These are phyloP conservation scores for Epichloe amarillans DNA, from an alignment of 2,329 filamentous ascomycete species.

Conservation along the genomic window DNA sequence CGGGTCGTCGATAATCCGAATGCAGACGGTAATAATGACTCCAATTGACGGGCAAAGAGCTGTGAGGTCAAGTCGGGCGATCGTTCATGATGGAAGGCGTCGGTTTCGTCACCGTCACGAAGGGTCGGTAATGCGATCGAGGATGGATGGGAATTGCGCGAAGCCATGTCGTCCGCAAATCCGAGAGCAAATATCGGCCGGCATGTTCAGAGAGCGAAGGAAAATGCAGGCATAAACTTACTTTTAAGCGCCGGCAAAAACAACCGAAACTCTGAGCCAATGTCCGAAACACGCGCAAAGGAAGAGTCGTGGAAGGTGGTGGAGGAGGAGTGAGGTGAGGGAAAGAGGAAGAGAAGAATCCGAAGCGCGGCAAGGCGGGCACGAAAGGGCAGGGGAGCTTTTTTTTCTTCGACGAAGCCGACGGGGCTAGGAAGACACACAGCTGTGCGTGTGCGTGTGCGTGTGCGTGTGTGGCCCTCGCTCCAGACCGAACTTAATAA, in stretches of 20 bases:
- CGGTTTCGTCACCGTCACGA: slow-evolving; percentile 9
- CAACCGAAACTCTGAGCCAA: slow-evolving; percentile 30
- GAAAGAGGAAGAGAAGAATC: slow-evolving; percentile 11
- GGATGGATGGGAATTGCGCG: neutral
- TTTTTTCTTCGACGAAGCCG: slow-evolving; percentile 13
- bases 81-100: neutral
- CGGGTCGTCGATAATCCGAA: too few relatives aligned
- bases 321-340: slow-evolving; percentile 15
- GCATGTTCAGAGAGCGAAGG: neutral
- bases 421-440: neutral
- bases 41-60: neutral
- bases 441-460: neutral
- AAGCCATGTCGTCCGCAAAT: neutral
- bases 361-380: slow-evolving; percentile 20
- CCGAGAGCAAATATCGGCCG: neutral
- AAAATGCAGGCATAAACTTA: slow-evolving; percentile 24
- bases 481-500: neutral
- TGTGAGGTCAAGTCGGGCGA: neutral
- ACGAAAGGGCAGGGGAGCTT: slow-evolving; percentile 22
- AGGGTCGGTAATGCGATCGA: slow-evolving; percentile 7
- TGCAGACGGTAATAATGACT: neutral
- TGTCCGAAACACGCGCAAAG: slow-evolving; percentile 32
- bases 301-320: slow-evolving; percentile 30
- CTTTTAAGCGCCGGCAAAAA: slow-evolving; percentile 41
- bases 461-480: neutral